Conservation (phyloP, 2,329 filamentous ascomycete genomes). For the Xylaria sp. region DNA sequence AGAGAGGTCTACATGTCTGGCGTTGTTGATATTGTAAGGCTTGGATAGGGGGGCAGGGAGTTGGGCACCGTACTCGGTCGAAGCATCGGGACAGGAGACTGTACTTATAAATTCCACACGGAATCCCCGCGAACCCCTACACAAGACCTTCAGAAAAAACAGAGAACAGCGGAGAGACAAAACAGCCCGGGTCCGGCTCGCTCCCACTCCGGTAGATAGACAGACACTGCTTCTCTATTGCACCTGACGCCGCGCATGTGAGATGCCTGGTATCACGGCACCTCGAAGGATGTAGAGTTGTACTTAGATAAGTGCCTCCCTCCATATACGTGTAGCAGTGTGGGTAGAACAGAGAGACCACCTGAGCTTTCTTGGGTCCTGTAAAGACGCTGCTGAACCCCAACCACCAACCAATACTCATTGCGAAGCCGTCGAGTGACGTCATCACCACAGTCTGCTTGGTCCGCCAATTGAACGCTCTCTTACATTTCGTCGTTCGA, state of each 20-base stretch:
- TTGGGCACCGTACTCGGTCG: no score
- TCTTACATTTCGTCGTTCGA: background rate
- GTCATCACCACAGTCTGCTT: background rate
- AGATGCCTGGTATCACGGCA: background rate
- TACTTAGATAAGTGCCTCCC: no score
- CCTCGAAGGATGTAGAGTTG: no score
- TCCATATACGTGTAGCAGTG: no score
- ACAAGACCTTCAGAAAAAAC: background rate
- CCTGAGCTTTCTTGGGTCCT: no score
- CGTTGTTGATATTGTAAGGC: no score
- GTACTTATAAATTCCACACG: background rate
- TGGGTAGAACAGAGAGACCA: no score
- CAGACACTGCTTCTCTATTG: background rate
- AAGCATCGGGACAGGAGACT: no score
- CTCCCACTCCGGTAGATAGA: no score
- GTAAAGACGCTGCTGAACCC: background rate
- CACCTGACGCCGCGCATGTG: background rate
- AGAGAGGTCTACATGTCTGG: no score
- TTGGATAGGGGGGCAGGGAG: no score
- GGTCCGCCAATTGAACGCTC: background rate
- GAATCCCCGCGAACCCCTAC: background rate
- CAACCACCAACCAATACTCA: background rate
- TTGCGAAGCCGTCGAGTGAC: conserved; percentile 14
- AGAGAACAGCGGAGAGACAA: background rate
- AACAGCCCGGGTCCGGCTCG: no score